Conservation (phyloP, 495 filamentous ascomycete genomes). For the Penicillium antarcticum region DNA sequence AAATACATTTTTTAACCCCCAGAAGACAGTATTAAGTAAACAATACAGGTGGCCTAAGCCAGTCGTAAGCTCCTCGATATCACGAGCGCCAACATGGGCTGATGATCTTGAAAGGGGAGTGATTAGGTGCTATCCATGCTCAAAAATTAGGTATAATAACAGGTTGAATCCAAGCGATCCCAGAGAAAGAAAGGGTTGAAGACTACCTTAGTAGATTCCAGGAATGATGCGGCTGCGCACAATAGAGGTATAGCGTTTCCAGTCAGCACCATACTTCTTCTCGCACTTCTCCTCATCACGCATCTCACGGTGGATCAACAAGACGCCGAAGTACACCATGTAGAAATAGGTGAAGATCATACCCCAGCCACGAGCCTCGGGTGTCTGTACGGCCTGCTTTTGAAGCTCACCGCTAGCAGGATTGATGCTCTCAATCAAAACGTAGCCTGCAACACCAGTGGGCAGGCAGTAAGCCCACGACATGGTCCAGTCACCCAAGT, state of each 20-base stretch:
- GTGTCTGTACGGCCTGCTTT: slow-evolving; percentile 60
- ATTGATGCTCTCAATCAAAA: slow-evolving; percentile 47
- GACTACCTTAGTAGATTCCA: slow-evolving; percentile 67
- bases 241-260: slow-evolving; percentile 81
- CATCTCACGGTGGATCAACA: slow-evolving; percentile 86
- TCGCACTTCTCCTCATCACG: slow-evolving; percentile 92
- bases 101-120: too few species aligned
- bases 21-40: too few species aligned
- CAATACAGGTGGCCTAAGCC: too few species aligned
- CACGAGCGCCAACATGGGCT: too few species aligned
- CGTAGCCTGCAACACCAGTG: slow-evolving; percentile 81
- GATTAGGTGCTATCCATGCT: too few species aligned
- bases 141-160: background rate
- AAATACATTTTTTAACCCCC: too few species aligned
- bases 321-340: slow-evolving; percentile 83
- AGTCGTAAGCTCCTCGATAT: too few species aligned
- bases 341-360: slow-evolving; percentile 95
- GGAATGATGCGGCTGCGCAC: slow-evolving; percentile 87
- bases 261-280: slow-evolving; percentile 90
- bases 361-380: slow-evolving; percentile 71
- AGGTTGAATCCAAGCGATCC: background rate
- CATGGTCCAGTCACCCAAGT: slow-evolving; percentile 96
- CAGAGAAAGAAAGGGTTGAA: background rate
- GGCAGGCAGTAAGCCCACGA: slow-evolving; percentile 89
- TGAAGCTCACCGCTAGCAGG: slow-evolving; percentile 51